Percentiles rank a stretch among this genome's conserved stretches.
phyloP scores from a whole-genome alignment of 495 filamentous ascomycete genomes.

The Xylaria longipes region DNA sequence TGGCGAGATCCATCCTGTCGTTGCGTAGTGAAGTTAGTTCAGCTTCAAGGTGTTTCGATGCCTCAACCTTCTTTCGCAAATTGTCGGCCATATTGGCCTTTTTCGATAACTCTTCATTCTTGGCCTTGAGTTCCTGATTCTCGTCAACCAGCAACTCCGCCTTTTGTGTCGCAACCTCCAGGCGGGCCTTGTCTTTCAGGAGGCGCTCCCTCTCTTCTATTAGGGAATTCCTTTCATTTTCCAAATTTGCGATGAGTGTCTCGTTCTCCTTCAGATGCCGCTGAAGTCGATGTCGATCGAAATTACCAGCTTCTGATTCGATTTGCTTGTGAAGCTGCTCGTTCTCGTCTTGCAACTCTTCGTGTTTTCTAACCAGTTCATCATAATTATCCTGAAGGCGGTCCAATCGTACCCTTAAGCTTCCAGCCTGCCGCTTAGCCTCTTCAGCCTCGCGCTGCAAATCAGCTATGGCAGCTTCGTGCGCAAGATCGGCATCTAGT shows the following conservation, averaged over 20 bases:
- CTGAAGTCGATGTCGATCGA: slow-evolving; percentile 39
- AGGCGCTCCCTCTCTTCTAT: slow-evolving; percentile 47
- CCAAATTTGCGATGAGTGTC: slow-evolving; percentile 44
- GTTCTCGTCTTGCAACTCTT: slow-evolving; percentile 56
- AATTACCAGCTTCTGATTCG: slow-evolving; percentile 49
- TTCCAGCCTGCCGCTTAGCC: slow-evolving; percentile 59
- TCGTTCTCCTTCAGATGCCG: slow-evolving; percentile 38
- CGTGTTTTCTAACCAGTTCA: slow-evolving; percentile 66
- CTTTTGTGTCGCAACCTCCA: slow-evolving; percentile 51
- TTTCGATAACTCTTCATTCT: slow-evolving; percentile 76
- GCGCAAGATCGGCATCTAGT: slow-evolving; percentile 38
- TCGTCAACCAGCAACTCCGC: slow-evolving; percentile 58
- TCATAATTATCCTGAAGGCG: slow-evolving; percentile 66
- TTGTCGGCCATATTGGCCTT: slow-evolving; percentile 80
- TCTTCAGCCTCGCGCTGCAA: slow-evolving; percentile 48
- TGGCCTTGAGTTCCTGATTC: slow-evolving; percentile 69
- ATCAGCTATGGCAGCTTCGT: slow-evolving; percentile 35
- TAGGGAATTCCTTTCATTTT: slow-evolving; percentile 50
- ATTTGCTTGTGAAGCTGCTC: slow-evolving; percentile 68
- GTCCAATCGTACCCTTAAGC: slow-evolving; percentile 62
- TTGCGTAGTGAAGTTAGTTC: slow-evolving; percentile 52
- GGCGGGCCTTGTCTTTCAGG: slow-evolving; percentile 52
- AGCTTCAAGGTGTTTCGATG: slow-evolving; percentile 48
- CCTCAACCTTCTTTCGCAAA: slow-evolving; percentile 76
- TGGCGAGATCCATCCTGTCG: slow-evolving; percentile 50